Conservation (phyloP, 2,329 filamentous ascomycete genomes). For the Fusarium sp. region DNA sequence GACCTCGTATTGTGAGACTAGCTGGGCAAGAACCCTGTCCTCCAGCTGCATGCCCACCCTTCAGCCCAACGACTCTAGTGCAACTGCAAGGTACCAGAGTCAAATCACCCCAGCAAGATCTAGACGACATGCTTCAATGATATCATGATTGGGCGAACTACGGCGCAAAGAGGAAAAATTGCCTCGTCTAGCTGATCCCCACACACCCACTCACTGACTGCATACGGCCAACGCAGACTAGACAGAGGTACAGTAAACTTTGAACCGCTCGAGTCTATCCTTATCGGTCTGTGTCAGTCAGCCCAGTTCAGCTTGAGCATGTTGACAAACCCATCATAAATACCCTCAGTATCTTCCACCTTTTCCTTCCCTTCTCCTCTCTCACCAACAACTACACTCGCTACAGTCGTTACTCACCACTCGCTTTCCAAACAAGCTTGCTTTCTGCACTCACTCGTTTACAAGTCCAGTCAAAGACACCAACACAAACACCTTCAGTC, state of each 20-base stretch:
- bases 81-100: constrained; percentile 35
- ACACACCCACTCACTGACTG: constrained; percentile 2
- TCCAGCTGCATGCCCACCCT: constrained; percentile 3
- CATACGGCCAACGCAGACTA: constrained; percentile 5
- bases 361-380: not conserved
- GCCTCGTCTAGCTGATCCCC: constrained; percentile 22
- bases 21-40: not conserved
- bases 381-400: constrained; percentile 38
- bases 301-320: constrained; percentile 1
- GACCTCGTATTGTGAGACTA: constrained; percentile 30
- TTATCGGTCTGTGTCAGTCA: constrained; percentile 3
- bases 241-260: not conserved
- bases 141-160: constrained; percentile 37
- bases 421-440: constrained; percentile 9
- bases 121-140: constrained; percentile 23
- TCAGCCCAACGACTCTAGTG: constrained; percentile 36
- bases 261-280: constrained; percentile 8
- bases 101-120: constrained; percentile 5
- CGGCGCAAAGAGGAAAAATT: constrained; percentile 27
- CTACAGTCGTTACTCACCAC: constrained; percentile 36
- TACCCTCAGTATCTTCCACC: constrained; percentile 31
- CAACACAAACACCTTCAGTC: constrained; percentile 4
- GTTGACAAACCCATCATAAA: constrained; percentile 24
- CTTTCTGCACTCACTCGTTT: constrained; percentile 38
- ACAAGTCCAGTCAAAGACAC: constrained; percentile 15